phyloP scores from a whole-genome alignment of 768 basidiomycete genomes.

The Cystobasidium onofrii region DNA sequence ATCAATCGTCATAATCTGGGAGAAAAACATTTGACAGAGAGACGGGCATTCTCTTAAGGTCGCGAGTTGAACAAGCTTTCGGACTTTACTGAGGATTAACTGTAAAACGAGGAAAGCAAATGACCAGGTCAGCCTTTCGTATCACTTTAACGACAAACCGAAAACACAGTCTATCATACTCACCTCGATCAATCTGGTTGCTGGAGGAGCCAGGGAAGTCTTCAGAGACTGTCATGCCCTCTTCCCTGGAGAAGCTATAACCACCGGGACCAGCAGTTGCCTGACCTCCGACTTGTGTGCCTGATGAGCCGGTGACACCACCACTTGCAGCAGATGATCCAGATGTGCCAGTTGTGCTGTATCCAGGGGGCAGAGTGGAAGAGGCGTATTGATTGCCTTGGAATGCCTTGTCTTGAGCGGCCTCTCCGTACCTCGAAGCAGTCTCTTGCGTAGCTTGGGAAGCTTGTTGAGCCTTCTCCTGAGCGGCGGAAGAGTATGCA shows the following conservation, averaged over 20 bases:
- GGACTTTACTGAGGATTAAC: neutral
- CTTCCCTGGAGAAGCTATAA: neutral
- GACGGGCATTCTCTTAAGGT: neutral
- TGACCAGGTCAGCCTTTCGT: neutral
- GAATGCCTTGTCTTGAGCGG: neutral
- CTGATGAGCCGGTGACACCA: no score
- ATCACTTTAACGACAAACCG: no score
- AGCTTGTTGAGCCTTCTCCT: constrained; percentile 8
- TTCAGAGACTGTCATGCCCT: neutral
- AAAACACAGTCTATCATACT: no score
- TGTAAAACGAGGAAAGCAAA: neutral
- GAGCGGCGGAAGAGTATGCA: constrained; percentile 1
- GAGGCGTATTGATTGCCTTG: neutral
- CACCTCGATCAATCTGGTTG: constrained; percentile 11
- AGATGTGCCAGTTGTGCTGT: neutral
- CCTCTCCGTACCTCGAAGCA: no score
- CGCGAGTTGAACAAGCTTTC: neutral
- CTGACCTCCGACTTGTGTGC: neutral
- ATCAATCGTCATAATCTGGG: no score
- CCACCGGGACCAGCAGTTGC: neutral
- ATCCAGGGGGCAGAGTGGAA: neutral
- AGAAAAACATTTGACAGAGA: neutral
- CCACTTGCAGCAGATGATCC: no score
- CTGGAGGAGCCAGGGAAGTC: constrained; percentile 2
- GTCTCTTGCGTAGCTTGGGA: neutral